These are phyloP conservation scores for Candida nanaspora DNA, from an alignment of 805 yeast genomes.

Conservation along the genomic window DNA sequence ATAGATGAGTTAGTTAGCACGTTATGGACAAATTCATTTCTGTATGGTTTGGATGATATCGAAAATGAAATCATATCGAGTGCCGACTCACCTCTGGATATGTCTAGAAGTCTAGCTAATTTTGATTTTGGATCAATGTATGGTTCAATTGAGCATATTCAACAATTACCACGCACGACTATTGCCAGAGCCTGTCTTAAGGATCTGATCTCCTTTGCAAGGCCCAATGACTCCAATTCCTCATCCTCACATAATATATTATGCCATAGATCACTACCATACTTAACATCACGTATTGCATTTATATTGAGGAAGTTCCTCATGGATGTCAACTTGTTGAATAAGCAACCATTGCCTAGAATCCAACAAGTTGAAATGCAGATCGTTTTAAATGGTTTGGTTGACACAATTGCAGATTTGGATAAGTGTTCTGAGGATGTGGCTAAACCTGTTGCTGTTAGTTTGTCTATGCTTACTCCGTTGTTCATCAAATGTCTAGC, in stretches of 20 bases:
- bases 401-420: conserved; percentile 4
- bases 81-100: conserved; percentile 22
- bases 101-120: conserved; percentile 29
- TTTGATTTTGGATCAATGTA: conserved; percentile 43
- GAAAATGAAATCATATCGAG: conserved; percentile 28
- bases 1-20: conserved; percentile 38
- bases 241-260: conserved; percentile 6
- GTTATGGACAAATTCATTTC: conserved; percentile 53
- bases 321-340: conserved; percentile 53
- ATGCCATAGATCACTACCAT: conserved; percentile 31
- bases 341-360: conserved; percentile 57
- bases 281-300: conserved; percentile 49
- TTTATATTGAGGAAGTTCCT: conserved; percentile 57
- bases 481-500: conserved; percentile 17
- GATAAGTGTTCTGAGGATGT: conserved; percentile 1
- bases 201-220: conserved; percentile 36
- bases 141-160: conserved; percentile 55
- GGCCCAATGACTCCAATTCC: not conserved
- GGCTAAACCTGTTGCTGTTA: conserved; percentile 1
- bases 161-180: conserved; percentile 32
- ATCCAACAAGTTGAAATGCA: conserved; percentile 60
- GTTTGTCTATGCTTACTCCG: conserved; percentile 12
- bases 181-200: conserved; percentile 52
- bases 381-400: conserved; percentile 37
- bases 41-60: conserved; percentile 49